Base-by-base conservation (phyloP, 176 grass and related monocot species). In the Eragrostis curvula region DNA sequence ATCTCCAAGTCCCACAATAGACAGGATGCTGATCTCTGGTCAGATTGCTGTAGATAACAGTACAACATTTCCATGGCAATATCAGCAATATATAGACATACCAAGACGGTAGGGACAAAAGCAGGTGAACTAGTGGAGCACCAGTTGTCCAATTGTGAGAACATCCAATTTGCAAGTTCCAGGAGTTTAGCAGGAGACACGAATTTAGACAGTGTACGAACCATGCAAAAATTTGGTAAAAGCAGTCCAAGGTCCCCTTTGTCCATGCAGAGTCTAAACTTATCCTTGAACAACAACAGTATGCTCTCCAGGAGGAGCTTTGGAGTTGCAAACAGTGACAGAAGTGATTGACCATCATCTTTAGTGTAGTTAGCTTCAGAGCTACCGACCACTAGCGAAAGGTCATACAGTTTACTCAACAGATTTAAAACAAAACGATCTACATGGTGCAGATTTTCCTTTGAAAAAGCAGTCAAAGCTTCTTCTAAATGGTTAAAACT, bases 161-260 rank as follows among this genome's bases (percentile, higher is more conserved):
- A 91, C 83, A 92, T 92, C 90, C 90, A 89, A 62, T 89, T 80
- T 87, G 78, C 75, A 85, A 97, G 95, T 72, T 92, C 53, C 59
- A 97, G 77, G 76, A 97, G 90, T 84, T 92, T 80, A 29, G 82
- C 67, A 88, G 92, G 92, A 85, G 90, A 94, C 71, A 92, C 11
- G 69, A 89, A 94, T 67, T 84, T 80, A 36, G 81, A 73, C 51
- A 97, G 79, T 12, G 90, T 49, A 68, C 17, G 20, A 79, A 92
- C 75, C 84, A 94, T 85, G 66, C 81, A 83, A 62, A 85, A 97
- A 81, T 78, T 84, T 77, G 86, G 90, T 44, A 94, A 80, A 75
- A 97, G 80, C 41, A 36, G 45, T 29, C 58, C 83, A 68, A 92
- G 85, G 65, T 86, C 84, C 43, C 78, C 73, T 73, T 87, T 83